A percentile compares a stretch with the other conserved stretches of the same genome.
Evolutionary conservation across 768 basidiomycete species (phyloP).

Genomic region (Phylloporus scabripes): DNA sequence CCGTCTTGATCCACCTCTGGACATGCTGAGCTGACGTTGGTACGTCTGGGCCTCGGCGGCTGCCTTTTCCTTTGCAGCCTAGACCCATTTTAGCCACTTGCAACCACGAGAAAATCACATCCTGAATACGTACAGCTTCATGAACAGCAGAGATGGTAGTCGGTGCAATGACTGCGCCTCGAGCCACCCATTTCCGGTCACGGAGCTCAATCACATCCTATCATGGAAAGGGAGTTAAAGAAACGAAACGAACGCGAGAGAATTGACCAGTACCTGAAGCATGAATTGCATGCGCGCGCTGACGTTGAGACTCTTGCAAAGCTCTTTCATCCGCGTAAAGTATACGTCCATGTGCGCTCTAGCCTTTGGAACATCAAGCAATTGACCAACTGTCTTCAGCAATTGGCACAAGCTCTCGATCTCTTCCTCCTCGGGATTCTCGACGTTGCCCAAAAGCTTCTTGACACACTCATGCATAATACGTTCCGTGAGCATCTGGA

Average conservation of each 20-base stretch:
- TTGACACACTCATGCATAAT: slow-evolving; percentile 99
- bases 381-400: slow-evolving; percentile 79
- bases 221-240: background rate
- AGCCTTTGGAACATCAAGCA: slow-evolving; percentile 77
- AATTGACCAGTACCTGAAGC: slow-evolving; percentile 67
- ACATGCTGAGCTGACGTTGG: slow-evolving; percentile 68
- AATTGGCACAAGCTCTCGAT: slow-evolving; percentile 95
- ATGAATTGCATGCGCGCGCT: slow-evolving; percentile 90
- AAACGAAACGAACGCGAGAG: background rate
- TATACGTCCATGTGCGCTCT: slow-evolving; percentile 87
- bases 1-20: slow-evolving; percentile 84
- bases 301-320: slow-evolving; percentile 69
- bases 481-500: slow-evolving; percentile 96
- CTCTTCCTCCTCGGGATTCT: slow-evolving; percentile 96
- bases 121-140: slow-evolving; percentile 56
- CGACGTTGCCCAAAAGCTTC: slow-evolving; percentile 88
- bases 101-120: background rate
- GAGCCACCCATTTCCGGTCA: slow-evolving; percentile 71
- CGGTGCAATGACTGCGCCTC: slow-evolving; percentile 71
- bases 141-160: slow-evolving; percentile 87
- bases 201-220: slow-evolving; percentile 92
- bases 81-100: slow-evolving; percentile 7
- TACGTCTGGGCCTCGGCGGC: slow-evolving; percentile 54
- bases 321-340: slow-evolving; percentile 84
- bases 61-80: slow-evolving; percentile 83